A percentile compares a stretch with the other conserved stretches of the same genome.
Evolutionary conservation across 2,329 filamentous ascomycete species (phyloP).

Genomic region (Aspergillus brasiliensis): DNA sequence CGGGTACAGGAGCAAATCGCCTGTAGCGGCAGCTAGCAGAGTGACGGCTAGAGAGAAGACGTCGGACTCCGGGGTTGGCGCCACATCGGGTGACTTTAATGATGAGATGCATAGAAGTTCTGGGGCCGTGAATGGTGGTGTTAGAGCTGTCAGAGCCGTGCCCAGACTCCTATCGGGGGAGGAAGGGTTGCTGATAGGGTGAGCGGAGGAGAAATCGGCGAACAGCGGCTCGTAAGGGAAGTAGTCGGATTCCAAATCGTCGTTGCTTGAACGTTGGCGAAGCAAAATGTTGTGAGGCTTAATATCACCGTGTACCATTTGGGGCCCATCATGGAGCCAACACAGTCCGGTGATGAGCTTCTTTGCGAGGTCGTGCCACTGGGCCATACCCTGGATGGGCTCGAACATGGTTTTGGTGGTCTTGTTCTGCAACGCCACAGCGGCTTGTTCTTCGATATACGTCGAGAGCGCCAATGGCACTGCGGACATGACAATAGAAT

Average conservation of each 20-base stretch:
- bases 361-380: conserved; percentile 45
- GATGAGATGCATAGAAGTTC: conserved; percentile 44
- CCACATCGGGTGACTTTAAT: conserved; percentile 35
- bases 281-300: conserved; percentile 51
- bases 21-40: conserved; percentile 48
- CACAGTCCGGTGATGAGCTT: conserved; percentile 44
- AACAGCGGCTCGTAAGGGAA: conserved; percentile 47
- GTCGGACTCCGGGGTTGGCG: conserved; percentile 45
- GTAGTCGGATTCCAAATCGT: conserved; percentile 10
- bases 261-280: conserved; percentile 21
- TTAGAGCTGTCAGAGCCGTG: conserved; percentile 42
- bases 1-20: conserved; percentile 47
- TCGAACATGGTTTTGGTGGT: conserved; percentile 49
- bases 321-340: conserved; percentile 46
- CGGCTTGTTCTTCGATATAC: conserved; percentile 43
- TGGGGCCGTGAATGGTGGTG: conserved; percentile 49
- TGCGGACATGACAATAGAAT: conserved; percentile 49
- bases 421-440: conserved; percentile 29
- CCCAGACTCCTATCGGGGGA: conserved; percentile 19
- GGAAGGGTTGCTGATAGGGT: conserved; percentile 18
- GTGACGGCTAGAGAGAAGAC: conserved; percentile 51
- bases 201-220: conserved; percentile 49
- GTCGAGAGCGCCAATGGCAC: conserved; percentile 46
- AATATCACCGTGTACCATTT: conserved; percentile 52
- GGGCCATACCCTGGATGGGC: conserved; percentile 43